Evolutionary conservation across 1,139 yeast genomes (phyloP).

Genomic region (Zygosaccharomyces sapae): DNA sequence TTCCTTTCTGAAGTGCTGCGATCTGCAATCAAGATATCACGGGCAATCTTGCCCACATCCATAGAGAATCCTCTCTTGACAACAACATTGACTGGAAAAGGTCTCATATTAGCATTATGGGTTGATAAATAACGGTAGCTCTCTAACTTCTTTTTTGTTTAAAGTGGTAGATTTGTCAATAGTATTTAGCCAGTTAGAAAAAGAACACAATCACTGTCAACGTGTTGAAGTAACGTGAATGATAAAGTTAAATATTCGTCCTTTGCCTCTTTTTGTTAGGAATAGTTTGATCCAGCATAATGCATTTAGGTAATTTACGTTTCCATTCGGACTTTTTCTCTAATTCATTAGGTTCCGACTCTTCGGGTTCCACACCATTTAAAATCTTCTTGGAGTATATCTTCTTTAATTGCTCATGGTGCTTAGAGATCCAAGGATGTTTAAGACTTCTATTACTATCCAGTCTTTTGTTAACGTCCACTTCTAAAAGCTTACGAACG

Average conservation of each 20-base stretch:
- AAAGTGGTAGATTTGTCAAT: neutral
- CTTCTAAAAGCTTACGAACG: conserved; percentile 41
- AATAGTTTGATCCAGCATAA: conserved; percentile 20
- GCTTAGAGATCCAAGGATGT: conserved; percentile 48
- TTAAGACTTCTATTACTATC: conserved; percentile 38
- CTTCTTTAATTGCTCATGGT: conserved; percentile 29
- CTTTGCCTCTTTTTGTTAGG: conserved; percentile 18
- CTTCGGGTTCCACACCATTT: neutral
- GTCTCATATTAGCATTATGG: neutral
- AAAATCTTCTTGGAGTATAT: conserved; percentile 35
- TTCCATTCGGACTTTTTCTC: conserved; percentile 19
- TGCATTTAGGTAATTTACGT: conserved; percentile 28
- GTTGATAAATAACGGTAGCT: neutral
- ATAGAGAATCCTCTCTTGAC: neutral
- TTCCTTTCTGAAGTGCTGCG: neutral
- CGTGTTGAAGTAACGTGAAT: neutral
- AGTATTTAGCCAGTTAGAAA: neutral
- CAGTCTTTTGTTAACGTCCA: conserved; percentile 40
- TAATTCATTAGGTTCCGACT: neutral
- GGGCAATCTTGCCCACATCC: conserved; percentile 6
- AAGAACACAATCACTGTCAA: neutral
- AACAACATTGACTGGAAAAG: neutral
- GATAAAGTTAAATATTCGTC: conserved; percentile 2
- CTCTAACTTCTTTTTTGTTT: neutral
- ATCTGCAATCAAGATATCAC: conserved; percentile 8